phyloP scores from a whole-genome alignment of 2,329 filamentous ascomycete species.

The Dendrostoma leiphaemia region DNA sequence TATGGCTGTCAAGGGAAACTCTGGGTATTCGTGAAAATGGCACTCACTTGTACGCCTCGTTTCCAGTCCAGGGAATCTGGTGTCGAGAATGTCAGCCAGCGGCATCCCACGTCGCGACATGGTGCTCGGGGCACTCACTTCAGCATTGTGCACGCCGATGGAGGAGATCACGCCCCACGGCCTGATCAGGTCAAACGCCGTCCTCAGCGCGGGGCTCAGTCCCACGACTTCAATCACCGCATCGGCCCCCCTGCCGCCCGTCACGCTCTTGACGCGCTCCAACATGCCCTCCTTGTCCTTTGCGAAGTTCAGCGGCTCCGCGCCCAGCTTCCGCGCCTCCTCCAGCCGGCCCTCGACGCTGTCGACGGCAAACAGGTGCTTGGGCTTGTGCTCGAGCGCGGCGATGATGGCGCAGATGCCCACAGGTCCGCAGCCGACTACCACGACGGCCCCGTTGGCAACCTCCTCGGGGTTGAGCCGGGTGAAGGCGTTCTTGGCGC shows the following conservation, averaged over 20 bases:
- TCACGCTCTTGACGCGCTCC: constrained; percentile 69
- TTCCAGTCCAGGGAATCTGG: constrained; percentile 68
- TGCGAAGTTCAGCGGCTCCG: constrained; percentile 79
- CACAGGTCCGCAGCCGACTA: constrained; percentile 83
- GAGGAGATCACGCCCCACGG: constrained; percentile 73
- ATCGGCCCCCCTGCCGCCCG: constrained; percentile 79
- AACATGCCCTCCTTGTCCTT: constrained; percentile 64
- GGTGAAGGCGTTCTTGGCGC: constrained; percentile 73
- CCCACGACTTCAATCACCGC: constrained; percentile 80
- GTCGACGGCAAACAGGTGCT: constrained; percentile 76
- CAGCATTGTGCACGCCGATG: constrained; percentile 73
- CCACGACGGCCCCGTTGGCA: constrained; percentile 68
- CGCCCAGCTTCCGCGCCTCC: constrained; percentile 70
- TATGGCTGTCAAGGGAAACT: constrained; percentile 9
- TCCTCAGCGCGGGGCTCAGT: constrained; percentile 64
- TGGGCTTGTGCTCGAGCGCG: constrained; percentile 73
- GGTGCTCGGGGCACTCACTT: constrained; percentile 56
- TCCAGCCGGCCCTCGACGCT: constrained; percentile 72
- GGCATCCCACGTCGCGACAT: too few species aligned
- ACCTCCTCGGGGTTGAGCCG: constrained; percentile 48
- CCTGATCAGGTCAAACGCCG: constrained; percentile 69
- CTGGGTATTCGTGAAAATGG: neutral
- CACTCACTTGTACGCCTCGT: constrained; percentile 58
- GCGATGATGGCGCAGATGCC: constrained; percentile 82
- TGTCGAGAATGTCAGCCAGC: constrained; percentile 6